Conservation (phyloP, 192 early-diverging fungal species). For the Mortierella hygrophila region DNA sequence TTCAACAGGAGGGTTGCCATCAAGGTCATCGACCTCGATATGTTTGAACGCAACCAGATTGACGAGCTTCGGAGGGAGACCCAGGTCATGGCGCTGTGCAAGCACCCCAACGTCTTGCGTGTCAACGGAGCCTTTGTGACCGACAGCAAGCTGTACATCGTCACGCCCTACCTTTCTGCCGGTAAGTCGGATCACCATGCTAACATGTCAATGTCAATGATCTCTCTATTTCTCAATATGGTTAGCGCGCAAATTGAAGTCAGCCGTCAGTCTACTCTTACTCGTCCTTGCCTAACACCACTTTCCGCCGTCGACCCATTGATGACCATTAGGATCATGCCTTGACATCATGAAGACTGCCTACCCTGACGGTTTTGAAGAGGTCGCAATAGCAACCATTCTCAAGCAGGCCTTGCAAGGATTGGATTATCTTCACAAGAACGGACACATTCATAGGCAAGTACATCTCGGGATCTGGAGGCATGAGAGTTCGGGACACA, state of each 20-base stretch:
- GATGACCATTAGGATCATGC: slow-evolving; percentile 71
- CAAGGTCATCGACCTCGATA: slow-evolving; percentile 91
- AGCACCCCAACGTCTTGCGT: slow-evolving; percentile 86
- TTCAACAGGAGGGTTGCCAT: slow-evolving; percentile 77
- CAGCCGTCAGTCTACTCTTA: no score
- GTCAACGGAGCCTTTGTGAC: slow-evolving; percentile 89
- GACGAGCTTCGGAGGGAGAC: slow-evolving; percentile 91
- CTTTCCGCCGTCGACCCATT: neutral
- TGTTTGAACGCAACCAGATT: slow-evolving; percentile 93
- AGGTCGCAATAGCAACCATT: slow-evolving; percentile 82
- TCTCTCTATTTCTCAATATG: no score
- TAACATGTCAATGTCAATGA: no score
- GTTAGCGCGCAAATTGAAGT: no score
- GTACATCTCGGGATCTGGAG: slow-evolving; percentile 8
- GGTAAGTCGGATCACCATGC: slow-evolving; percentile 53
- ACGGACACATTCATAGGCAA: slow-evolving; percentile 73
- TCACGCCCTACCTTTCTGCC: slow-evolving; percentile 84
- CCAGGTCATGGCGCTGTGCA: slow-evolving; percentile 87
- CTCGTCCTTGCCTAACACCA: no score
- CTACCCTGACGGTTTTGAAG: slow-evolving; percentile 87
- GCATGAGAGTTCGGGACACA: neutral
- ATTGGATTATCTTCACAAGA: slow-evolving; percentile 74
- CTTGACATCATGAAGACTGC: slow-evolving; percentile 92
- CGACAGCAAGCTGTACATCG: slow-evolving; percentile 83
- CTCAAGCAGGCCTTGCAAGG: slow-evolving; percentile 82